These are phyloP conservation scores for Verbascum thapsus DNA, from an alignment of 257 asterid species.

Conservation along the genomic window DNA sequence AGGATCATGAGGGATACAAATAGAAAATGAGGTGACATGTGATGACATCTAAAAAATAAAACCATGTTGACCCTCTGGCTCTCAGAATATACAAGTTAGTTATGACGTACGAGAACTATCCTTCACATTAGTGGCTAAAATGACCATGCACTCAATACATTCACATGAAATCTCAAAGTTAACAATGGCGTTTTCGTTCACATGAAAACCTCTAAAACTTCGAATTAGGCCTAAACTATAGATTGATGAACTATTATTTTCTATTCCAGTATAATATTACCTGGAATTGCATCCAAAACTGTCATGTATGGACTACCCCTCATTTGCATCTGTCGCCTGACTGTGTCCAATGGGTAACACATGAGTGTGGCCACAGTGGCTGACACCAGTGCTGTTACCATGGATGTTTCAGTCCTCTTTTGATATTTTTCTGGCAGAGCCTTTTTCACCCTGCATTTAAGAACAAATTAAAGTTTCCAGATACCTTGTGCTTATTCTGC, in stretches of 20 bases:
- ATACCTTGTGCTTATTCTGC: conserved; percentile 4
- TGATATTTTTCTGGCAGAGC: conserved; percentile 86
- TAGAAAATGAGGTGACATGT: too few relatives aligned
- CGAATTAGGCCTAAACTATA: not conserved
- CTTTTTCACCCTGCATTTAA: conserved; percentile 76
- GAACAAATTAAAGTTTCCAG: conserved; percentile 22
- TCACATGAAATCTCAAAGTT: not conserved
- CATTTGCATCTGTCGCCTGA: conserved; percentile 98
- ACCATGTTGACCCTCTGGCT: not conserved
- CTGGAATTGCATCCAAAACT: conserved; percentile 79
- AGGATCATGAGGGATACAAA: too few relatives aligned
- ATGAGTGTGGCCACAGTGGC: conserved; percentile 85
- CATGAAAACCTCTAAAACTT: conserved; percentile 2
- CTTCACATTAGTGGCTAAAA: conserved; percentile 1
- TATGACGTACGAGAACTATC: not conserved
- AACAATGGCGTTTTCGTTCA: conserved; percentile 1
- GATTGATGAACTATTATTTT: conserved; percentile 15
- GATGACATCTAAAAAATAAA: too few relatives aligned
- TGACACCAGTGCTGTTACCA: conserved; percentile 74
- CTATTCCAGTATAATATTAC: conserved; percentile 40
- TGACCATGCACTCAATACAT: not conserved
- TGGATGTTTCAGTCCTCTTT: conserved; percentile 76
- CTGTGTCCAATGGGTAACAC: conserved; percentile 97
- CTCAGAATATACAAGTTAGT: not conserved
- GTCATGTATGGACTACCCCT: conserved; percentile 78